A percentile compares a stretch with the other conserved stretches of the same genome.
Conservation (phyloP, 1,284 basidiomycete species). For the Pseudozyma thailandica region DNA sequence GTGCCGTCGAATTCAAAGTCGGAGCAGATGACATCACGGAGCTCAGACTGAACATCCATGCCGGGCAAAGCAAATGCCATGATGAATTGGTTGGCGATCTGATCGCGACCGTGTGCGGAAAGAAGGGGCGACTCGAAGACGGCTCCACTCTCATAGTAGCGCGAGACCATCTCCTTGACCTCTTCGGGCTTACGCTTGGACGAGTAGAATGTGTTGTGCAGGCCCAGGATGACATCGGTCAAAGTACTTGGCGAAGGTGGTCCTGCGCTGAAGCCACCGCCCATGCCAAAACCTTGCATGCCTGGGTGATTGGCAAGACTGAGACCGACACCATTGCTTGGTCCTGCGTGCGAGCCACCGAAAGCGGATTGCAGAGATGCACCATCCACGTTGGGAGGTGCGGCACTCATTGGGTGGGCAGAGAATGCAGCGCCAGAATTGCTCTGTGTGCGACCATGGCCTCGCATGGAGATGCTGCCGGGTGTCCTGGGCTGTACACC, state of each 20-base stretch:
- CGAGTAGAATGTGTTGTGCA: slow-evolving; percentile 66
- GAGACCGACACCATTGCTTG: slow-evolving; percentile 20
- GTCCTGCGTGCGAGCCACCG: slow-evolving; percentile 9
- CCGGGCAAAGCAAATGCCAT: slow-evolving; percentile 66
- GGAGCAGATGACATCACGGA: slow-evolving; percentile 66
- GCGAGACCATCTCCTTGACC: slow-evolving; percentile 61
- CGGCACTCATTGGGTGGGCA: slow-evolving; percentile 23
- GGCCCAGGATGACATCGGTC: slow-evolving; percentile 65
- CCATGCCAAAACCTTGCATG: slow-evolving; percentile 36
- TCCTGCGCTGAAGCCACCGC: slow-evolving; percentile 31
- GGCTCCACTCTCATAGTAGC: slow-evolving; percentile 65
- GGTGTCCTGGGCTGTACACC: slow-evolving; percentile 36
- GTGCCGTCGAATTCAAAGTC: slow-evolving; percentile 68
- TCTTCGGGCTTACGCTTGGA: slow-evolving; percentile 63
- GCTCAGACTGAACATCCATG: slow-evolving; percentile 65
- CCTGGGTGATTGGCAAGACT: slow-evolving; percentile 38
- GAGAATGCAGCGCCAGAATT: slow-evolving; percentile 13
- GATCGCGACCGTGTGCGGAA: slow-evolving; percentile 59
- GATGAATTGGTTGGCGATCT: slow-evolving; percentile 67
- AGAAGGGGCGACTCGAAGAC: slow-evolving; percentile 66
- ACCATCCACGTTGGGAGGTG: slow-evolving; percentile 29
- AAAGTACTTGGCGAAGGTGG: slow-evolving; percentile 67
- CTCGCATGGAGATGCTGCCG: slow-evolving; percentile 34
- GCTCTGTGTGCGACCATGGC: slow-evolving; percentile 39
- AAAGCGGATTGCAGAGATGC: slow-evolving; percentile 32